These are phyloP conservation scores for Colletotrichum karsti DNA, from an alignment of 2,329 filamentous ascomycete genomes.

Conservation along the genomic window DNA sequence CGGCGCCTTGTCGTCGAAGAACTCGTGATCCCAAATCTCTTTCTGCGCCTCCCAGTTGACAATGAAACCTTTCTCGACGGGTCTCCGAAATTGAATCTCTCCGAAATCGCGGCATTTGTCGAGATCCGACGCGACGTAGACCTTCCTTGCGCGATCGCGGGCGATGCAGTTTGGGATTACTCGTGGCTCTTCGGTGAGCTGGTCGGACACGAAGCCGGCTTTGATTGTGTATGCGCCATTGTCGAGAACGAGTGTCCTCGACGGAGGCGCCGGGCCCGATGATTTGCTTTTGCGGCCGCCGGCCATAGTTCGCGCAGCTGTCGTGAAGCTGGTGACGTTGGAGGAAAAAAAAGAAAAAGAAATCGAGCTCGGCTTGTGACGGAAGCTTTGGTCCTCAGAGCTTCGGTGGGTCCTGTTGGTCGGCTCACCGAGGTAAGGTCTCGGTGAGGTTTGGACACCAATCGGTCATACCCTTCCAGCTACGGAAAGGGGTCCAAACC, in stretches of 20 bases:
- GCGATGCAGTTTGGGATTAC: conserved; percentile 90
- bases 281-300: conserved; percentile 62
- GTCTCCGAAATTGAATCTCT: conserved; percentile 85
- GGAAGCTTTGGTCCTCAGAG: neutral
- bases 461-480: too few species aligned
- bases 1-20: conserved; percentile 76
- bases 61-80: conserved; percentile 92
- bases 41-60: conserved; percentile 97
- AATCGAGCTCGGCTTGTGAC: neutral
- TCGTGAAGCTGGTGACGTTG: neutral
- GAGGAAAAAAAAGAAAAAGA: neutral
- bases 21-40: conserved; percentile 92
- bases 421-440: too few species aligned
- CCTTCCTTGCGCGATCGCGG: conserved; percentile 79
- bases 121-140: conserved; percentile 83
- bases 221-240: conserved; percentile 94
- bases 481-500: too few species aligned
- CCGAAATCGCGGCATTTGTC: conserved; percentile 86
- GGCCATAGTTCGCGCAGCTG: conserved; percentile 45
- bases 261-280: conserved; percentile 59
- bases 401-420: too few species aligned
- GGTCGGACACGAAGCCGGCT: conserved; percentile 75
- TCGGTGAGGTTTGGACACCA: too few species aligned
- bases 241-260: conserved; percentile 85
- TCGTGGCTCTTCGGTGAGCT: conserved; percentile 63